Evolutionary conservation across 345 rosid genomes (phyloP).

Genomic region (Euphorbia lathyris): DNA sequence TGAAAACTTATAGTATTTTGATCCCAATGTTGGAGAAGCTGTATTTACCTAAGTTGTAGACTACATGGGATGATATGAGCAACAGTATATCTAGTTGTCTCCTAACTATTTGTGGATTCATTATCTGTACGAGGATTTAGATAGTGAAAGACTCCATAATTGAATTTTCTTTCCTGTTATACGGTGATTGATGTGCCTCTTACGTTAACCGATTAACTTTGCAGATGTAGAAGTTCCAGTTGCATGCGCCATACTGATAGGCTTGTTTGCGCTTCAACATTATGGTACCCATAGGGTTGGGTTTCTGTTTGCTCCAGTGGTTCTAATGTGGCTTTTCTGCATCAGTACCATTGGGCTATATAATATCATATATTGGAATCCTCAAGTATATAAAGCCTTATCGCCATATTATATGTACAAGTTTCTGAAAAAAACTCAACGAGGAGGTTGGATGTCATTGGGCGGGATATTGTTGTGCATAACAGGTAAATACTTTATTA

Average conservation of each 20-base stretch:
- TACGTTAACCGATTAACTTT: slow-evolving; percentile 18
- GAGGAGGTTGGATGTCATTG: slow-evolving; percentile 83
- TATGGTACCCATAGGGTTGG: slow-evolving; percentile 90
- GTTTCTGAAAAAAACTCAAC: slow-evolving; percentile 73
- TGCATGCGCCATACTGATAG: slow-evolving; percentile 71
- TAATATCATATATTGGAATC: slow-evolving; percentile 79
- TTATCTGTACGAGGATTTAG: neutral
- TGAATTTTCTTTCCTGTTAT: neutral
- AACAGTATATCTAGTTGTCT: neutral
- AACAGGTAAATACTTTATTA: slow-evolving; percentile 47
- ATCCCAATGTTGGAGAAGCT: neutral
- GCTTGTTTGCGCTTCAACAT: slow-evolving; percentile 87
- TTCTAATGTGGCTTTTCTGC: slow-evolving; percentile 70
- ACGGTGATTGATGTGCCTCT: neutral
- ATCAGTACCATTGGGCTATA: slow-evolving; percentile 74
- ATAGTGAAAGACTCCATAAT: neutral
- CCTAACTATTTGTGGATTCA: neutral
- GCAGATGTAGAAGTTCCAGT: slow-evolving; percentile 80
- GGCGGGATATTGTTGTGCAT: slow-evolving; percentile 87
- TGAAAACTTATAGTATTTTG: too few species aligned
- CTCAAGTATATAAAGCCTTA: slow-evolving; percentile 77
- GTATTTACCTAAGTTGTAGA: neutral
- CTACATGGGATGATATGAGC: neutral
- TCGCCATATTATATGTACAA: slow-evolving; percentile 77
- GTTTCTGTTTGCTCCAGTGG: slow-evolving; percentile 84